Conservation (phyloP, 1,284 basidiomycete genomes). For the Ceratobasidium sp. region DNA sequence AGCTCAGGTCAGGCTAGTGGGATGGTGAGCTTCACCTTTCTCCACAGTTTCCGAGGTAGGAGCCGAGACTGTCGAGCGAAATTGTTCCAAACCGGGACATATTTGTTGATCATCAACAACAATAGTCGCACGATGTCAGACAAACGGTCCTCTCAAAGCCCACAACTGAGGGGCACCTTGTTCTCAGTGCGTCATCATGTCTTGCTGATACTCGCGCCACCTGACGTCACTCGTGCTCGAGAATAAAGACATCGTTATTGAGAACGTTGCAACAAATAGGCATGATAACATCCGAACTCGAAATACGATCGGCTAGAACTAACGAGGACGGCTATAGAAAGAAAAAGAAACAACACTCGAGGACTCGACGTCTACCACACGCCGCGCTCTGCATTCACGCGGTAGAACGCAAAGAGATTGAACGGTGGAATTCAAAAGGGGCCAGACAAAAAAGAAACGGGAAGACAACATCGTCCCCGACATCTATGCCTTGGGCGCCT, state of each 20-base stretch:
- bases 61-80: neutral
- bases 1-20: no score
- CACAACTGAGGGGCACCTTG: no score
- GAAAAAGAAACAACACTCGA: slow-evolving; percentile 1
- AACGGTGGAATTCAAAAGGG: slow-evolving; percentile 27
- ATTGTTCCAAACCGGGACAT: neutral
- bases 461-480: neutral
- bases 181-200: neutral
- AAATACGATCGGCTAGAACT: slow-evolving; percentile 16
- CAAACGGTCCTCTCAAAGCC: no score
- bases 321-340: slow-evolving; percentile 22
- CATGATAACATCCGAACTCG: slow-evolving; percentile 42
- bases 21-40: no score
- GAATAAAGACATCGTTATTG: slow-evolving; percentile 32
- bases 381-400: slow-evolving; percentile 45
- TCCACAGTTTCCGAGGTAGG: no score
- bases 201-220: neutral
- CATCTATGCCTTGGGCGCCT: slow-evolving; percentile 31
- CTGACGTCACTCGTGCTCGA: neutral
- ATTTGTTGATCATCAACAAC: neutral
- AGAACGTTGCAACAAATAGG: slow-evolving; percentile 39
- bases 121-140: no score
- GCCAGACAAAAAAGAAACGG: neutral
- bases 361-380: slow-evolving; percentile 35
- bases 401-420: slow-evolving; percentile 39